phyloP scores from a whole-genome alignment of 208 protist genomes.

The Leishmania amazonensis region DNA sequence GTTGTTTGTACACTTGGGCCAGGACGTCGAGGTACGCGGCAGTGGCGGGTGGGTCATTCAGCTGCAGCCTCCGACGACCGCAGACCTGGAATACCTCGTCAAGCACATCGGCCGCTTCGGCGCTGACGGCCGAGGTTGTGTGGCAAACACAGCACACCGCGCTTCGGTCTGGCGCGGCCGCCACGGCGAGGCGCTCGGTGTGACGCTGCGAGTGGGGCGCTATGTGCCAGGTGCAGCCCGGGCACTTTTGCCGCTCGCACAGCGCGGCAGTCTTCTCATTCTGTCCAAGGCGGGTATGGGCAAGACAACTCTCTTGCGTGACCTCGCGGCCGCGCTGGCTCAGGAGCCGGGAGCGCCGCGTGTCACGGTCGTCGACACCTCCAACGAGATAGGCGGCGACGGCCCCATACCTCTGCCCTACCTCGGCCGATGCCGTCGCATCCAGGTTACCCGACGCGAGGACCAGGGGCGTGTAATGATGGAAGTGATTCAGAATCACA shows the following conservation, averaged over 20 bases:
- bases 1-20: conserved; percentile 76
- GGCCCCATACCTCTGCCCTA: conserved; percentile 83
- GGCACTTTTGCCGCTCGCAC: conserved; percentile 59
- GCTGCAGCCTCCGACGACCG: conserved; percentile 52
- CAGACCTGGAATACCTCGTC: conserved; percentile 58
- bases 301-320: conserved; percentile 94
- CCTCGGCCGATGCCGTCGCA: conserved; percentile 87
- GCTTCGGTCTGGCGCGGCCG: conserved; percentile 80
- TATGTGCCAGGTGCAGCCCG: conserved; percentile 70
- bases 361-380: conserved; percentile 94
- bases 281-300: conserved; percentile 91
- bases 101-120: conserved; percentile 67
- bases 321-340: conserved; percentile 78
- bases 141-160: conserved; percentile 72
- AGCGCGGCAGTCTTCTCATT: conserved; percentile 83
- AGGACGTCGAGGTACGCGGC: conserved; percentile 79
- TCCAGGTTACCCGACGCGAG: conserved; percentile 77
- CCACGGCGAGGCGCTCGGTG: conserved; percentile 70
- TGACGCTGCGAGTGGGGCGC: conserved; percentile 88
- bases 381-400: conserved; percentile 95
- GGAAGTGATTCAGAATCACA: conserved; percentile 95
- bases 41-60: conserved; percentile 48
- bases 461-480: conserved; percentile 83
- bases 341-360: conserved; percentile 47
- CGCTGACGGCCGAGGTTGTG: conserved; percentile 75